These are phyloP conservation scores for Alternaria triticina DNA, from an alignment of 2,329 filamentous ascomycete genomes.

Conservation along the genomic window DNA sequence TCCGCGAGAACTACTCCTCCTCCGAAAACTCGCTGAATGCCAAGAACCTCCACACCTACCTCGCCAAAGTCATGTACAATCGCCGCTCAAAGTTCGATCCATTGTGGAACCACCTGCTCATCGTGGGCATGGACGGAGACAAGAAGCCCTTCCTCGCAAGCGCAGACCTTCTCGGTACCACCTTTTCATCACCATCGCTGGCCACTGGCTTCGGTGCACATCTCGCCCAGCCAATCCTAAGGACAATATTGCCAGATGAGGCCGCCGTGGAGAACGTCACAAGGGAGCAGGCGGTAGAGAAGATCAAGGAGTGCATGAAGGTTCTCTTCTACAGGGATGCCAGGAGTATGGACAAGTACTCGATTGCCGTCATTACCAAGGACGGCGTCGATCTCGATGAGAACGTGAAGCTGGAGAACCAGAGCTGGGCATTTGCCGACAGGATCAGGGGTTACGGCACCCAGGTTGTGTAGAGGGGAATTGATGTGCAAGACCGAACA, in stretches of 20 bases:
- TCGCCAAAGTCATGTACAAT: conserved; percentile 94
- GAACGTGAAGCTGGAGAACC: conserved; percentile 85
- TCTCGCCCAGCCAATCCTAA: conserved; percentile 90
- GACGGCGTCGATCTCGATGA: conserved; percentile 84
- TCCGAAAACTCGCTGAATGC: conserved; percentile 71
- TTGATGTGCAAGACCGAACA: not conserved
- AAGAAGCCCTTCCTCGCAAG: conserved; percentile 87
- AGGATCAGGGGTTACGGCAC: conserved; percentile 94
- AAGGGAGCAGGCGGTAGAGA: conserved; percentile 78
- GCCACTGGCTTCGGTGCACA: conserved; percentile 94
- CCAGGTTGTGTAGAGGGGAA: conserved; percentile 57
- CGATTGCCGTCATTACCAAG: conserved; percentile 86
- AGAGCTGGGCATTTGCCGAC: conserved; percentile 99
- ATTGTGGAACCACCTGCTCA: conserved; percentile 93
- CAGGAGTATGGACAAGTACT: conserved; percentile 88
- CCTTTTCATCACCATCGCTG: conserved; percentile 84
- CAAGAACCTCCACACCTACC: conserved; percentile 94
- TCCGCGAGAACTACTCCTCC: conserved; percentile 82
- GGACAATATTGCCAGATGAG: conserved; percentile 83
- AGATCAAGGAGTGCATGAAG: conserved; percentile 95
- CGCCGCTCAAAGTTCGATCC: conserved; percentile 96
- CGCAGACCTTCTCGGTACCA: conserved; percentile 90
- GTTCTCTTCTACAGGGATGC: conserved; percentile 97
- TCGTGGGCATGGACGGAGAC: conserved; percentile 81
- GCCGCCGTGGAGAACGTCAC: conserved; percentile 73